These are phyloP conservation scores for Fusarium nelsonii DNA, from an alignment of 2,329 filamentous ascomycete species.

Conservation along the genomic window DNA sequence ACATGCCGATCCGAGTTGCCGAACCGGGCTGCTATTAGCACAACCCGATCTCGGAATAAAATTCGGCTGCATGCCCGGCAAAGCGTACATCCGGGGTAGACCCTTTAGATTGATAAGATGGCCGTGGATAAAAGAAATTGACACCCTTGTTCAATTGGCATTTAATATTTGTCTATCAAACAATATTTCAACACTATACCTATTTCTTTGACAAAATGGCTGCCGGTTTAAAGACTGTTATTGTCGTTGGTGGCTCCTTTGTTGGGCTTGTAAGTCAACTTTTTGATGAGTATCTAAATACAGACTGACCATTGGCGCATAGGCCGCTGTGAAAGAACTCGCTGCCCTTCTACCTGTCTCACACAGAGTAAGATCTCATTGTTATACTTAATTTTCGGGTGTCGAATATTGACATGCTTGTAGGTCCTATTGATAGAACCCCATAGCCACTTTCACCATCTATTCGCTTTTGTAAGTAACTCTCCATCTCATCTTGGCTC, in stretches of 20 bases:
- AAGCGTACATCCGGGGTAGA: constrained; percentile 24
- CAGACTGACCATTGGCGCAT: background rate
- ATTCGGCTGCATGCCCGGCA: constrained; percentile 26
- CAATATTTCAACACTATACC: background rate
- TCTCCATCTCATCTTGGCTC: fast-evolving
- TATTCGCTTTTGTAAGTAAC: constrained; percentile 57
- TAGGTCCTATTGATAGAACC: constrained; percentile 62
- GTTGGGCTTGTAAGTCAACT: constrained; percentile 41
- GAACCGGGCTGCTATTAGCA: background rate
- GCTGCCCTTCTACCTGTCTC: constrained; percentile 38
- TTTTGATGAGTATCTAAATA: background rate
- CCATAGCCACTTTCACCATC: constrained; percentile 64
- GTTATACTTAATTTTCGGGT: fast-evolving
- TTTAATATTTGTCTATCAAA: background rate
- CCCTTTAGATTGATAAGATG: constrained; percentile 35
- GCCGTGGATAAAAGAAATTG: constrained; percentile 1
- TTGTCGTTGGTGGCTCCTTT: constrained; percentile 48
- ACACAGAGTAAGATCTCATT: constrained; percentile 29
- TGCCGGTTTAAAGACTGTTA: constrained; percentile 42
- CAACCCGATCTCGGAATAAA: constrained; percentile 23
- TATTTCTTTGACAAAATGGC: constrained; percentile 24
- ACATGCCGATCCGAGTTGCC: constrained; percentile 19
- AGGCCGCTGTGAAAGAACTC: constrained; percentile 46
- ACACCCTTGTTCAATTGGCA: background rate
- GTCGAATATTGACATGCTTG: background rate